phyloP scores from a whole-genome alignment of 208 protist species.

The Crithidia bombi region DNA sequence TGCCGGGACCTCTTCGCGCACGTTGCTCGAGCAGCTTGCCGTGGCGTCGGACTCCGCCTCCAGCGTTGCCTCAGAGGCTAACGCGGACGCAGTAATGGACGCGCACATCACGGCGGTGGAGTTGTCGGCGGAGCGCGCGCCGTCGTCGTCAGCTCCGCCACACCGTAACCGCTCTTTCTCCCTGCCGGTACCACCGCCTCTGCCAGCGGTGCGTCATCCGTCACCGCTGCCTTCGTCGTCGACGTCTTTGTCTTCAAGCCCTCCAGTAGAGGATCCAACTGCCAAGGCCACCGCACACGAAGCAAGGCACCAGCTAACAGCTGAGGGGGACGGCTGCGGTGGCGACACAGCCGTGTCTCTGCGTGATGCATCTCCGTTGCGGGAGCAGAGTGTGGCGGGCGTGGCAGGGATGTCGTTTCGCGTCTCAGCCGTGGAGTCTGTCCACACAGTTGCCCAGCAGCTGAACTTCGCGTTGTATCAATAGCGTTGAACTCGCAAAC shows the following conservation, averaged over 20 bases:
- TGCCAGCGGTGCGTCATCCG: too few species aligned
- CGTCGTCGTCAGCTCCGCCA: neutral
- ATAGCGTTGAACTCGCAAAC: too few species aligned
- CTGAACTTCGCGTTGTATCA: constrained; percentile 36
- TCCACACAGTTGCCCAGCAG: constrained; percentile 25
- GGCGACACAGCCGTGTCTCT: constrained; percentile 12
- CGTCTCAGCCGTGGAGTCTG: constrained; percentile 20
- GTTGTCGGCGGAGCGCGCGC: neutral
- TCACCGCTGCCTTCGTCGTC: neutral
- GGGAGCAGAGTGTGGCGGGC: constrained; percentile 27
- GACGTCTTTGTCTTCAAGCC: constrained; percentile 5
- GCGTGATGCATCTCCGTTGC: constrained; percentile 35
- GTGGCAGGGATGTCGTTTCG: constrained; percentile 22
- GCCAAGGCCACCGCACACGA: neutral
- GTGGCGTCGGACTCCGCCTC: constrained; percentile 20
- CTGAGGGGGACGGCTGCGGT: neutral
- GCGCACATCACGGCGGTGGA: neutral
- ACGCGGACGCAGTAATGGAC: neutral
- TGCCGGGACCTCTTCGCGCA: neutral
- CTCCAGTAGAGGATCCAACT: neutral
- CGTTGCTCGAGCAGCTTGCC: constrained; percentile 30
- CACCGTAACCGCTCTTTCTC: neutral
- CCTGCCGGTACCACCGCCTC: neutral
- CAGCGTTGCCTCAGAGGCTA: neutral
- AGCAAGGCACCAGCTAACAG: neutral